phyloP scores from a whole-genome alignment of 1,284 basidiomycete species.

The Cerrena zonata region DNA sequence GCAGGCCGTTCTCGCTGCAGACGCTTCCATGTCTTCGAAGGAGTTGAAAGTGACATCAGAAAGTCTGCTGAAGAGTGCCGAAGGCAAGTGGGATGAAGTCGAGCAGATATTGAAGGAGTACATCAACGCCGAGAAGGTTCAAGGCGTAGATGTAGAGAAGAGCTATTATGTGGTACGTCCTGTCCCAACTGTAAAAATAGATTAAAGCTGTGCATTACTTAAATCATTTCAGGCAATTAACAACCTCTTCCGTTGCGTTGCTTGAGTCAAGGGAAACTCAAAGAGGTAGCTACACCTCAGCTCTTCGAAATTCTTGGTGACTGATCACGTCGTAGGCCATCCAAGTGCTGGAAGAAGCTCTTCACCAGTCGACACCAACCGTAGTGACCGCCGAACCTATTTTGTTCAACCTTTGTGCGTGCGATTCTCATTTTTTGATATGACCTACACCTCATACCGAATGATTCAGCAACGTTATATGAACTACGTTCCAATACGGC shows the following conservation, averaged over 20 bases:
- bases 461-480: slow-evolving; percentile 64
- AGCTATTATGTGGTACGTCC: slow-evolving; percentile 55
- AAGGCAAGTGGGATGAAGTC: slow-evolving; percentile 63
- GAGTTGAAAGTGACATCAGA: slow-evolving; percentile 52
- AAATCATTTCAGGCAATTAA: slow-evolving; percentile 77
- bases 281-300: slow-evolving; percentile 42
- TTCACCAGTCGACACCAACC: slow-evolving; percentile 58
- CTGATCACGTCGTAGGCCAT: slow-evolving; percentile 57
- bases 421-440: neutral
- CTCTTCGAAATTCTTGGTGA: neutral
- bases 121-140: slow-evolving; percentile 25
- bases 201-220: neutral
- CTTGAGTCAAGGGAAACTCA: slow-evolving; percentile 63
- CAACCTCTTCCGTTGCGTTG: slow-evolving; percentile 66
- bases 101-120: slow-evolving; percentile 38
- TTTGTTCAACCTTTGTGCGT: slow-evolving; percentile 74
- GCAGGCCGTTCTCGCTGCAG: slow-evolving; percentile 36
- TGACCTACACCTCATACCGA: neutral
- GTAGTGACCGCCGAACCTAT: slow-evolving; percentile 72
- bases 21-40: slow-evolving; percentile 36
- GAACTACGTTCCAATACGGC: slow-evolving; percentile 68
- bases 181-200: too few relatives aligned
- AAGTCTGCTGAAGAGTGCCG: slow-evolving; percentile 56
- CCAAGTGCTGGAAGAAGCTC: slow-evolving; percentile 54
- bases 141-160: slow-evolving; percentile 30